Evolutionary conservation across 2,329 filamentous ascomycete species (phyloP).

Genomic region (Alternaria sp.): DNA sequence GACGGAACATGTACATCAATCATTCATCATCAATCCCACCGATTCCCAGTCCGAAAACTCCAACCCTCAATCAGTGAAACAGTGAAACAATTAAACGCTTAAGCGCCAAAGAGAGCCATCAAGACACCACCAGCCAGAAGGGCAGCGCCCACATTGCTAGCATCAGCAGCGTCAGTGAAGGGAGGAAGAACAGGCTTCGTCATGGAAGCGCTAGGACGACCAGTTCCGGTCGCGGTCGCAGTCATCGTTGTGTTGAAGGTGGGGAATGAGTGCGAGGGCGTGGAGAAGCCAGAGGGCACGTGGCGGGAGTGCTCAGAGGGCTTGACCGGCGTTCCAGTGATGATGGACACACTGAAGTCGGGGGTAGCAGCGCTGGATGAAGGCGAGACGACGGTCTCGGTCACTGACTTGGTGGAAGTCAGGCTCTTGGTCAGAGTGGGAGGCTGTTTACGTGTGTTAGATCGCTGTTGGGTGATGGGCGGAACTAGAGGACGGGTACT

Average conservation of each 20-base stretch:
- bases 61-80: background rate
- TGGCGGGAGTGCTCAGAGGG: background rate
- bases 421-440: background rate
- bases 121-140: constrained; percentile 2
- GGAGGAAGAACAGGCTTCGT: background rate
- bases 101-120: constrained; percentile 8
- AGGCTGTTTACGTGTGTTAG: background rate
- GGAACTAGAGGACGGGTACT: background rate
- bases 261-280: background rate
- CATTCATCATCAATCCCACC: background rate
- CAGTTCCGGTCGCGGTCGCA: background rate
- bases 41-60: background rate
- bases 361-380: background rate
- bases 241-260: background rate
- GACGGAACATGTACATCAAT: background rate
- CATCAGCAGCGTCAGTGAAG: constrained; percentile 7
- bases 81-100: background rate
- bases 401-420: background rate
- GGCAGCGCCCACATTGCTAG: constrained; percentile 1
- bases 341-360: background rate
- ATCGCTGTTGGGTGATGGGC: background rate
- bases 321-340: background rate
- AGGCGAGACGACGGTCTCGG: background rate
- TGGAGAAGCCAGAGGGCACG: background rate
- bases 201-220: constrained; percentile 1